Conservation (phyloP, 1,284 basidiomycete species). For the Pseudomicrostroma phylloplanum region DNA sequence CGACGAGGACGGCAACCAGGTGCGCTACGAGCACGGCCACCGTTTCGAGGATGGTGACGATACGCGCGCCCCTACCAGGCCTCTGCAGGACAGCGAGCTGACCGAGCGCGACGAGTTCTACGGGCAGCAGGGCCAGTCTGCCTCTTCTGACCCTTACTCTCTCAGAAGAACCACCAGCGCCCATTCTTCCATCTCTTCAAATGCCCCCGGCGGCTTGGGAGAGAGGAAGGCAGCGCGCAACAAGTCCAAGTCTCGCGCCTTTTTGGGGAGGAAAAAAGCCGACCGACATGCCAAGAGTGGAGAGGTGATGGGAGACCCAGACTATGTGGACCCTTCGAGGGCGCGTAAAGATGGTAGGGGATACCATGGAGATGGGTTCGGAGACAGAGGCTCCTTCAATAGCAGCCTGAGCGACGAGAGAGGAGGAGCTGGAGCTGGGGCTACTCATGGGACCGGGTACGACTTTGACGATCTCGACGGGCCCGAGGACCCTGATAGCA, state of each 20-base stretch:
- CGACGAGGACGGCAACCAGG: slow-evolving; percentile 30
- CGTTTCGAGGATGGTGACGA: slow-evolving; percentile 17
- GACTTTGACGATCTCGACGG: slow-evolving; percentile 11
- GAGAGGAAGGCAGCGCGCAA: slow-evolving; percentile 5
- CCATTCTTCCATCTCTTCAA: neutral
- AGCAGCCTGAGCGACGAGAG: neutral
- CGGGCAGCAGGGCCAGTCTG: slow-evolving; percentile 2
- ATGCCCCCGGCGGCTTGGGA: slow-evolving; percentile 6
- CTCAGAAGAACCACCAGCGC: neutral
- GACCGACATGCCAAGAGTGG: slow-evolving; percentile 13
- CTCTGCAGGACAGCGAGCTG: neutral
- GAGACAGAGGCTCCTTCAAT: no score
- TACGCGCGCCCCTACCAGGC: neutral
- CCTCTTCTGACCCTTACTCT: slow-evolving; percentile 6
- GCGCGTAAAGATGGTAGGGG: no score
- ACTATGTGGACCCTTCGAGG: neutral
- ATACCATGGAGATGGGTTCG: no score
- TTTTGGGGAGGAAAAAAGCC: slow-evolving; percentile 15
- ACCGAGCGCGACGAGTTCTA: slow-evolving; percentile 9
- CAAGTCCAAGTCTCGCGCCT: slow-evolving; percentile 9
- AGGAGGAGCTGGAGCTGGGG: no score
- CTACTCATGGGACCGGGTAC: neutral
- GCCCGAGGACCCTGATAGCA: slow-evolving; percentile 17
- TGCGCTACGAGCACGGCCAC: slow-evolving; percentile 14
- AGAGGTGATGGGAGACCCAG: slow-evolving; percentile 14